A percentile compares a stretch with the other conserved stretches of the same genome.
phyloP scores from a whole-genome alignment of 805 yeast genomes.

The Ogataea populi-albae region DNA sequence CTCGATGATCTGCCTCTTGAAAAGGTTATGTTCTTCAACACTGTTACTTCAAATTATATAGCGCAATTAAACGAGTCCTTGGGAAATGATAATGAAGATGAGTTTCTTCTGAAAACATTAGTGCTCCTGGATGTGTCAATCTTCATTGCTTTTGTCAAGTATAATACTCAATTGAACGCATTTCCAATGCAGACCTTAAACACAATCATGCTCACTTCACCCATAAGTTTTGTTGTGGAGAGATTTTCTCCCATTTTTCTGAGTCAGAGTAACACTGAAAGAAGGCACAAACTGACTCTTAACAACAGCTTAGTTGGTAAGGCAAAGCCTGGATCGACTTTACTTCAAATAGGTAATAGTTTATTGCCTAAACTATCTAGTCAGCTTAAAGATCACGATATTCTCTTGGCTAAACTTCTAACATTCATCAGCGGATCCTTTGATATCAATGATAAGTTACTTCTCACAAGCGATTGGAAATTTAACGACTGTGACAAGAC shows the following conservation, averaged over 20 bases:
- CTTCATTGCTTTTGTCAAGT: constrained; percentile 12
- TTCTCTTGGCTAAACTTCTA: constrained; percentile 23
- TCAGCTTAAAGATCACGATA: constrained; percentile 23
- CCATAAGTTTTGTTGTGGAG: constrained; percentile 21
- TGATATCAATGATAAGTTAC: constrained; percentile 30
- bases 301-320: constrained; percentile 29
- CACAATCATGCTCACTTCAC: constrained; percentile 19
- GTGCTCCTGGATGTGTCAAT: constrained; percentile 25
- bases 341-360: constrained; percentile 29
- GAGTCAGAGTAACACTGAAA: constrained; percentile 1
- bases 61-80: constrained; percentile 5
- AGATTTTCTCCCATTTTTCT: constrained; percentile 23
- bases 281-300: constrained; percentile 24
- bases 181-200: constrained; percentile 30
- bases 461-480: constrained; percentile 28
- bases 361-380: constrained; percentile 20
- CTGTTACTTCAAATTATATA: constrained; percentile 9
- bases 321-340: constrained; percentile 31
- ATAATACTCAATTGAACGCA: constrained; percentile 8
- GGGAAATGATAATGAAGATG: constrained; percentile 1
- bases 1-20: constrained; percentile 14
- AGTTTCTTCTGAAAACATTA: constrained; percentile 9
- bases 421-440: constrained; percentile 25
- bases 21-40: constrained; percentile 14
- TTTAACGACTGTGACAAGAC: constrained; percentile 18